Base-by-base conservation (phyloP, 768 basidiomycete species). In the Mycena rosella region DNA sequence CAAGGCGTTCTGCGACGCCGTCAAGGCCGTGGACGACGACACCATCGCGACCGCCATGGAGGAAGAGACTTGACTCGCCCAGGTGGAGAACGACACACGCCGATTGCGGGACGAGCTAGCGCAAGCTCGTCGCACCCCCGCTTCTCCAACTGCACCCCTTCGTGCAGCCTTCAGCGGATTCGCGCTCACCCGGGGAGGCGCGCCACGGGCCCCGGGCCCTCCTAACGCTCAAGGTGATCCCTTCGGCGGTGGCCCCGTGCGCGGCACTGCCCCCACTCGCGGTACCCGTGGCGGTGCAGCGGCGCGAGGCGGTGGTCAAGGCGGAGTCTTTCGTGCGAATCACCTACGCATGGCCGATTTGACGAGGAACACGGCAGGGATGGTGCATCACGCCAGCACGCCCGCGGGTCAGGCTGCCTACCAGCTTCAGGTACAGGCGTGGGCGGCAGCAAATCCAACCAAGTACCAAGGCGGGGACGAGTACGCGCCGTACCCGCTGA, bases 401-500 rank as follows among this genome's bases (percentile, higher is more conserved):
- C 36, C 59, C 2, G 36, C 36, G 24, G 59, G 59, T 0, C 47
- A n/a, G 0, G 15, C 59, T 0, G 59, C 59, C 5, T 51, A 60
- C 27, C 59, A 60, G 36, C 48, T 45, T 9, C 57, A 63, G 47
- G 29, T 64, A 5, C 54, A 49, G 45, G 63, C 63, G 20, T 64
- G 63, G 63, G 20, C 2, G 20, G n/a, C 63, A 2, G 55, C 54
- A 0, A 64, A 64, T 24, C 63, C 54, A 14, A 24, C 54, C 0
- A 64, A 64, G 15, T 29, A n/a, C 26, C 4, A 40, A 2, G 54
- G 63, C 29, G 54, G 63, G 20, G 63, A 64, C 18, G 63, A 64
- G n/a, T 64, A 27, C n/a, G 54, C 47, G n/a, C 63, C 63, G 11
- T 64, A 64, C 49, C 71, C 71, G 0, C 60, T 72, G 36, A 59